Evolutionary conservation across 2,329 filamentous ascomycete genomes (phyloP).

Genomic region (Aspergillus sp.): DNA sequence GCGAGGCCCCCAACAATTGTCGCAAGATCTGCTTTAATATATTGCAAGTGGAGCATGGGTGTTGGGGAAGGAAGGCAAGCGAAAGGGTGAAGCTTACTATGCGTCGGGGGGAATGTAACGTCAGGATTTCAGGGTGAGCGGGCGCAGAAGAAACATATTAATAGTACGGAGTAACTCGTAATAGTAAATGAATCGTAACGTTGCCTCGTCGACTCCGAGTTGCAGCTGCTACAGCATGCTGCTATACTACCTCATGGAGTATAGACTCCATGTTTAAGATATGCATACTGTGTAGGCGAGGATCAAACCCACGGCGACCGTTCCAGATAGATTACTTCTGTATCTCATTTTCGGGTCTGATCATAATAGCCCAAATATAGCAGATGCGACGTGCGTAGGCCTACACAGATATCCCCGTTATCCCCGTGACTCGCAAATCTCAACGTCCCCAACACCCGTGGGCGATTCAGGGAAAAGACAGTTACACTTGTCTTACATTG

Average conservation of each 20-base stretch:
- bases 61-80: neutral
- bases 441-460: neutral
- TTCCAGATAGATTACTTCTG: slow-evolving; percentile 2
- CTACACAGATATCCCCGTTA: neutral
- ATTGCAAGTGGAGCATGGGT: neutral
- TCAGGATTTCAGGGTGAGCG: neutral
- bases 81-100: neutral
- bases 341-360: neutral
- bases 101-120: neutral
- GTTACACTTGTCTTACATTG: neutral
- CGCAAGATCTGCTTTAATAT: neutral
- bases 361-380: neutral
- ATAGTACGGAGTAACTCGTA: neutral
- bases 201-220: too few species aligned
- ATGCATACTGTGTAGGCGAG: neutral
- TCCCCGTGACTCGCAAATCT: neutral
- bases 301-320: neutral
- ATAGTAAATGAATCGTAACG: neutral
- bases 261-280: neutral
- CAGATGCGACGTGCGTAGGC: neutral
- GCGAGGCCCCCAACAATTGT: neutral
- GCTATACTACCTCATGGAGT: neutral
- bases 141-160: neutral
- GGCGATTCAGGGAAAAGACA: neutral
- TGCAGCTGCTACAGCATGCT: neutral